Base-by-base conservation (phyloP, 2,329 filamentous ascomycete species). In the Xylaria sp. region DNA sequence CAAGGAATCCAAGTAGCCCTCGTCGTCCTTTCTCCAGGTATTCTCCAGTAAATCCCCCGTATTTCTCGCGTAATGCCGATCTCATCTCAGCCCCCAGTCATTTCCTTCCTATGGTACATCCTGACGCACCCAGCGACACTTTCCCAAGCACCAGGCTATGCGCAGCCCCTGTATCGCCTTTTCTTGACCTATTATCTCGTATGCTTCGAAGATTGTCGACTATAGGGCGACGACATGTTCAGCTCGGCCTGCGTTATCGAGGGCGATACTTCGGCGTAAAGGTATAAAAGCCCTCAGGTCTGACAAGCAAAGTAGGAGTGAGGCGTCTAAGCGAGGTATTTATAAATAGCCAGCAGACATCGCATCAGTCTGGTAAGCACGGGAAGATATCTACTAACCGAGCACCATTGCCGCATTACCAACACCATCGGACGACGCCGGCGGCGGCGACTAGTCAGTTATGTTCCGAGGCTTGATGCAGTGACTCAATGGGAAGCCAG, bases 381-480 rank as follows among this genome's bases (percentile, higher is more conserved):
- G 54, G 64, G 41, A 44, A 23, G 34, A 58, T 58, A 50, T 56
- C 46, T 51, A 32, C 13, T 37, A 57, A 39, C 52, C 50, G 50
- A 46, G 28, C 8, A 25, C 50, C 51, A 61, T 55, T 64, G 52
- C 68, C 57, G 51, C 54, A 52, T 63, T 39, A 52, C 67, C 62
- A 37, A 65, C 80, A 80, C 74, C 78, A 82, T 74, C 82, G 83
- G 51, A 70, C 63, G 70, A 62, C 32, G 28, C 58, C 56, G 32
- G 41, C 57, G 68, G 44, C 57, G 48, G 44, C 54, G 7, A 51
- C 41, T 51, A 55, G 52, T 54, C 62, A 67, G 63, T 65, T 62
- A 48, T 54, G 46, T 41, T 64, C 66, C 70, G 65, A 62, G 63
- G 39, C 32, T 62, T 67, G 28, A 69, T 66, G 64, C 60, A 60